Base-by-base conservation (phyloP, 129 eudicot species). In the Kitagawia praeruptora region DNA sequence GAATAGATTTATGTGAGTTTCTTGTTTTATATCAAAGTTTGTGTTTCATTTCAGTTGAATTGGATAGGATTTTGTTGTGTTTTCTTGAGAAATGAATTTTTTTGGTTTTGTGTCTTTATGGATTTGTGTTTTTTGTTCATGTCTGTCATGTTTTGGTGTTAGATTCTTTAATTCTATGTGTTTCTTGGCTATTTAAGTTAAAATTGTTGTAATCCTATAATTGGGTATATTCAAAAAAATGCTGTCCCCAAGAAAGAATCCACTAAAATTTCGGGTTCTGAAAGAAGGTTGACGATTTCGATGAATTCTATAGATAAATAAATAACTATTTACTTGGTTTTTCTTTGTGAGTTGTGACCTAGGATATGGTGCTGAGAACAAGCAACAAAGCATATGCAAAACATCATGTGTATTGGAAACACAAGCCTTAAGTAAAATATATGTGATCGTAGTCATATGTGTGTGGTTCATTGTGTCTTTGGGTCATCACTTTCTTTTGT, bases 361-460 rank as follows among this genome's bases (percentile, higher is more conserved):
- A n/a, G 69, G 15, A 2, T n/a, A n/a, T 8, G 25, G 14, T 74
- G 77, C 76, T 42, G 48, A 8, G 25, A 75, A 19, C 61, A 73
- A 38, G 75, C 46, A 71, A 71, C 75, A 40, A 38, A 38, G 45
- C 77, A 23, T 74, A 34, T 41, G 51, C 14, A 73, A 42, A 74
- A 74, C 34, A 67, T 41, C 77, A 74, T 46, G 77, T 46, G 58
- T 75, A 46, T 75, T 46, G 58, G 37, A 75, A 45, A 45, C 37
- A 46, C 51, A 46, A 46, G 51, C 25, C 41, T 25, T 27, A 46
- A 46, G 14, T 18, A 16, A 40, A 1, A 41, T 72, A 39, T 19
- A 15, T 39, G 28, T 9, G 42, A 69, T n/a, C 12, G 4, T 31
- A 28, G 42, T 69, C 23, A 34, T 28, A 69, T 69, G 14, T 69